Base-by-base conservation (phyloP, 768 basidiomycete species). In the Mycena rebaudengoi region DNA sequence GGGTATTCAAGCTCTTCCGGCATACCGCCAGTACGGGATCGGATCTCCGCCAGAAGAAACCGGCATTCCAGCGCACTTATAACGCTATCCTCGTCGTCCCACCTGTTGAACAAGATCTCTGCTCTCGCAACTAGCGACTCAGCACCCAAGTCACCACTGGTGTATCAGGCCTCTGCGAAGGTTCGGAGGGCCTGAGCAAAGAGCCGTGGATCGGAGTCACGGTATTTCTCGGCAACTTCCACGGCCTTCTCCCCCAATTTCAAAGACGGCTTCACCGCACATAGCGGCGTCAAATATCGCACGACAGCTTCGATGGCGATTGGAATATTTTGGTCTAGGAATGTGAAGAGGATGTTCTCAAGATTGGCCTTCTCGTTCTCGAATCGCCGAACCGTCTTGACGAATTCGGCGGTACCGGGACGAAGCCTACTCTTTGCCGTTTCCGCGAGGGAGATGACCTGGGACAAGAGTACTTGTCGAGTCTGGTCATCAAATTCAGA, bases 21-120 rank as follows among this genome's bases (percentile, higher is more conserved):
- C 53, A 40, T 29, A 29, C 3, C 8, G 18, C 50, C 50, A 23
- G 6, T 11, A 13, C 50, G 50, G 33, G 33, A 20, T n/a, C 53
- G 53, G 28, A 54, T 54, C 14, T 41, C 40, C 7, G 53, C 28
- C 39, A 54, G 18, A 21, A 54, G 23, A 29, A 54, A 54, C 4
- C 53, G 39, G 53, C 53, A 54, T 29, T 54, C 53, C 28, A 54
- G 53, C n/a, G 39, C 53, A 21, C 37, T n/a, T 41, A 54, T 54
- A 23, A 54, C 53, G 53, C 53, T 54, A 26, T 8, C 39, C 20
- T 54, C 53, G 25, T 54, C 53, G 5, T 54, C 11, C 14, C 8
- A 41, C 7, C 21, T 30, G 26, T n/a, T 6, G 29, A 54, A 54
- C 6, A 54, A 16, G 39, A 54, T 4, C 53, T 54, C 53, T 13